Percentiles rank a stretch among this genome's conserved stretches.
Evolutionary conservation across 164 flowering plant genomes (phyloP).

Genomic region (Liriodendron chinense): DNA sequence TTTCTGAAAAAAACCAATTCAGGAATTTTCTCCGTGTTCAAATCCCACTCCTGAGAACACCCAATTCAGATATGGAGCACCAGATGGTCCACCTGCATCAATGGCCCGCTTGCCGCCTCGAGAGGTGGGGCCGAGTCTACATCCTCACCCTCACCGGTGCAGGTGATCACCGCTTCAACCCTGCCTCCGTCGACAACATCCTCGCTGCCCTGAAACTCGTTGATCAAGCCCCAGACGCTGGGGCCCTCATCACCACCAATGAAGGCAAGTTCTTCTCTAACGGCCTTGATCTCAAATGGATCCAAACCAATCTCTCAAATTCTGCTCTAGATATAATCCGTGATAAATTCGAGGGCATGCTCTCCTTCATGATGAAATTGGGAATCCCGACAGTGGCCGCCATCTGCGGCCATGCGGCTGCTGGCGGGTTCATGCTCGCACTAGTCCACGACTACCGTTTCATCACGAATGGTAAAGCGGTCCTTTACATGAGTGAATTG

Average conservation of each 20-base stretch:
- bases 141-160: slow-evolving; percentile 11
- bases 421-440: slow-evolving; percentile 9
- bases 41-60: not conserved
- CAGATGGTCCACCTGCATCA: not conserved
- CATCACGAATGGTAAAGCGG: slow-evolving; percentile 8
- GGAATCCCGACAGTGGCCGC: slow-evolving; percentile 16
- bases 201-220: slow-evolving; percentile 3
- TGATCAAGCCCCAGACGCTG: slow-evolving; percentile 7
- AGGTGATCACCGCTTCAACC: slow-evolving; percentile 16
- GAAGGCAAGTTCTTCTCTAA: slow-evolving; percentile 21
- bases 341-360: slow-evolving; percentile 12
- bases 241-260: slow-evolving; percentile 20
- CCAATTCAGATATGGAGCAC: slow-evolving; percentile 1
- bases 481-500: slow-evolving; percentile 21
- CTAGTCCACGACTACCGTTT: slow-evolving; percentile 18
- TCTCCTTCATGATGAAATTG: slow-evolving; percentile 13
- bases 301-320: not conserved
- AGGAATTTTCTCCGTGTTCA: too few species aligned
- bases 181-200: slow-evolving; percentile 11
- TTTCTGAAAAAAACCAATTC: not conserved
- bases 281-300: slow-evolving; percentile 18
- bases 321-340: slow-evolving; percentile 1
- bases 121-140: slow-evolving; percentile 8
- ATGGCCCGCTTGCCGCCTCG: slow-evolving; percentile 11
- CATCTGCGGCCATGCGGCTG: slow-evolving; percentile 14